These are phyloP conservation scores for Solanum pinnatisectum DNA, from an alignment of 257 asterid genomes.

Conservation along the genomic window DNA sequence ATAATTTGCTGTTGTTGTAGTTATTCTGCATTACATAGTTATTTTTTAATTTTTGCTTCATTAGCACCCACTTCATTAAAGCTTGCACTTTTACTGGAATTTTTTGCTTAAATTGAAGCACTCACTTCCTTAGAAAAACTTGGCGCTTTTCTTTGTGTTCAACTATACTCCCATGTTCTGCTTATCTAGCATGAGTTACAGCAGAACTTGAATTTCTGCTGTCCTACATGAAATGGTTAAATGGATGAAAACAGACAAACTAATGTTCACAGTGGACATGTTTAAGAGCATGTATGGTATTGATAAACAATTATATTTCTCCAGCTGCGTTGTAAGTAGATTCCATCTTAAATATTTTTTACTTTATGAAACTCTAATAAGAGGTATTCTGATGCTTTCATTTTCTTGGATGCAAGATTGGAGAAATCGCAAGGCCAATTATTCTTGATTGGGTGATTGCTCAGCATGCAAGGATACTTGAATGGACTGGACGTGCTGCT, in stretches of 20 bases:
- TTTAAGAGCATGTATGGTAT: neutral
- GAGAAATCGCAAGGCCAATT: slow-evolving; percentile 67
- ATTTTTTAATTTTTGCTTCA: neutral
- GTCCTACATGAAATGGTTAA: neutral
- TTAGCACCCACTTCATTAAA: neutral
- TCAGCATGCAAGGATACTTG: slow-evolving; percentile 75
- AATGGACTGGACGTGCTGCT: slow-evolving; percentile 95
- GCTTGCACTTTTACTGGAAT: neutral
- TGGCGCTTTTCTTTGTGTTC: neutral
- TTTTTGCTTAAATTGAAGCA: neutral
- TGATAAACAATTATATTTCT: neutral
- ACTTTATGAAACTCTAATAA: neutral
- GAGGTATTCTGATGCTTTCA: slow-evolving; percentile 12
- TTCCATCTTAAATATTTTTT: slow-evolving; percentile 1
- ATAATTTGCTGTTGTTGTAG: neutral
- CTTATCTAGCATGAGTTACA: neutral
- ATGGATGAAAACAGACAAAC: neutral
- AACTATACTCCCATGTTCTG: neutral
- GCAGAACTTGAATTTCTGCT: neutral
- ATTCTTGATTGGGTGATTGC: slow-evolving; percentile 96
- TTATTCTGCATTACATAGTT: neutral
- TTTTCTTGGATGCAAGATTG: slow-evolving; percentile 40
- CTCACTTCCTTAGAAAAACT: neutral
- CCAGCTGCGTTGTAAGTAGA: neutral
- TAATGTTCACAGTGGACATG: neutral